Evolutionary conservation across 1,139 yeast genomes (phyloP).

Genomic region (Protomyces pachydermus): DNA sequence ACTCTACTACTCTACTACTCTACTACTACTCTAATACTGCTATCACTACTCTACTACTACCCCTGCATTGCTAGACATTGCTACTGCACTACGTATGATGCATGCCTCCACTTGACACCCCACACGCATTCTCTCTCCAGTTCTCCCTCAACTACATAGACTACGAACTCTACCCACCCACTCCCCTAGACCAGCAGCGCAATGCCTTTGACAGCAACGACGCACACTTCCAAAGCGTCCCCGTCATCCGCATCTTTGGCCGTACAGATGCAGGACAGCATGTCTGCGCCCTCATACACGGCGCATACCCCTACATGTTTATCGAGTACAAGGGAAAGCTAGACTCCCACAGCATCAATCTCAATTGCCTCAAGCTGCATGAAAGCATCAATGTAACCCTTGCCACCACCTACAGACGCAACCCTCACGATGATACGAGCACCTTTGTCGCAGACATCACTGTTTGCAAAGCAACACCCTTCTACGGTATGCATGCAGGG

Average conservation of each 20-base stretch:
- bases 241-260: slow-evolving; percentile 74
- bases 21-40: too few relatives aligned
- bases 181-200: slow-evolving; percentile 15
- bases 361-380: slow-evolving; percentile 23
- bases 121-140: background rate
- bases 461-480: slow-evolving; percentile 69
- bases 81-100: background rate
- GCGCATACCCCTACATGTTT: slow-evolving; percentile 74
- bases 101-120: background rate
- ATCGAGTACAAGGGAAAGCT: slow-evolving; percentile 51
- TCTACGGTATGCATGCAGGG: slow-evolving; percentile 76
- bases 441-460: slow-evolving; percentile 61
- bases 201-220: slow-evolving; percentile 2
- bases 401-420: slow-evolving; percentile 36
- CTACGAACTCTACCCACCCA: slow-evolving; percentile 17
- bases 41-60: background rate
- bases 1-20: too few relatives aligned
- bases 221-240: slow-evolving; percentile 38
- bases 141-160: slow-evolving; percentile 18
- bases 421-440: slow-evolving; percentile 36
- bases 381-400: slow-evolving; percentile 38
- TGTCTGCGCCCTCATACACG: slow-evolving; percentile 69
- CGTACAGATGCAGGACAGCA: slow-evolving; percentile 53
- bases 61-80: background rate
- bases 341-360: slow-evolving; percentile 32